Evolutionary conservation across 208 protist genomes (phyloP), one percentile per base, ranked within the genome.

Genomic region (Leishmania mexicana): DNA sequence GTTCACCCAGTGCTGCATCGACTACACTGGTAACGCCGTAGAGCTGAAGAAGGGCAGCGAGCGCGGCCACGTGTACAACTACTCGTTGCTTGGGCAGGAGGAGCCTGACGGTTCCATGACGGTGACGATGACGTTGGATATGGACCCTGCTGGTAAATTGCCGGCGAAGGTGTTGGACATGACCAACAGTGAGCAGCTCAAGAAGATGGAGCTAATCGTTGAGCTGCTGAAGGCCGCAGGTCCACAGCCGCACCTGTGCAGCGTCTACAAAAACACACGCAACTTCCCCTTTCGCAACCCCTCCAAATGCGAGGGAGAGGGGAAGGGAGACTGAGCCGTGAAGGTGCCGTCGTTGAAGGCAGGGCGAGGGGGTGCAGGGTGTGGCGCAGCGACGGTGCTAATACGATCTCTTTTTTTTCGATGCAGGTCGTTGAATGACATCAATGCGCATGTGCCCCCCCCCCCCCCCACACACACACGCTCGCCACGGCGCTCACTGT

Each of bases 101-200:
- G 89, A 90, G 80, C 71, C 79, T 0, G 89, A 91, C 81, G 86
- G 86, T 8, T 90, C 90, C 6, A 21, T 93, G 49, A 87, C 85
- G 65, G 60, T 93, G 47, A 88, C 81, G 0, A 31, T 87, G 38
- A 79, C 82, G n/a, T 76, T 88, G 73, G 83, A 87, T 75, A 83
- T 93, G 73, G 85, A 88, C 73, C 84, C 85, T 15, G 78, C 71
- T 17, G 83, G 78, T 49, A 77, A 65, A 60, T 67, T 90, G 49
- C 84, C 88, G 1, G 76, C 77, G 17, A 88, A 85, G 79, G 53
- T 87, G 71, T 83, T 84, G 47, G 84, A 88, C 4, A 78, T 82
- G 47, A 60, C 81, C n/a, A 74, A 76, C 51, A 73, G 80, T 3
- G 87, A 87, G 78, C 85, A 87, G 78, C 78, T 80, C 45, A 87